Evolutionary conservation across 108 stramenopile genomes (phyloP), one percentile per base, ranked within the genome.

Genomic region (Nitzschia inconspicua): DNA sequence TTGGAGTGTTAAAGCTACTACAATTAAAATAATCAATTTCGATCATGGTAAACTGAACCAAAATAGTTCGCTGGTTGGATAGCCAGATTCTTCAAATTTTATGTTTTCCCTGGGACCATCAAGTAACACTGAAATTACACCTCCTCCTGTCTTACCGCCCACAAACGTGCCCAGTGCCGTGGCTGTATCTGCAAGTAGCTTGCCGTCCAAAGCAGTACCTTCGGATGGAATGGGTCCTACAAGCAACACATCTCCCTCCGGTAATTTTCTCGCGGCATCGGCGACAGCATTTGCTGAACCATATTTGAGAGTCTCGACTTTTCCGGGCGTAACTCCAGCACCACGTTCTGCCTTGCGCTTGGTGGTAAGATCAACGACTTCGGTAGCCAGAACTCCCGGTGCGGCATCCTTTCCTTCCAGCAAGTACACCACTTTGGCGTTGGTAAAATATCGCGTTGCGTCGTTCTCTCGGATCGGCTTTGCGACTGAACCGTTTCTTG

Each of bases 391-490:
- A 22, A 30, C 20, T 2, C 24, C 6, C 9, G 7, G 6, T 3
- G 42, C 23, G n/a, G 43, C 7, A 8, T 28, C 42, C 16, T 51
- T 25, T 5, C 64, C 64, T 18, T 53, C 51, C 18, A 67, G 29
- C 56, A 67, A 36, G 31, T 58, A 57, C 9, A 67, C 56, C 25
- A 67, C 47, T 4, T 47, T 44, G 3, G 66, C 66, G 35, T 67
- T 67, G 44, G 66, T 67, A 41, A 57, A 67, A 22, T 40, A 67
- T 13, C 66, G 54, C 5, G 66, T 67, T 18, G 66, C 66, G 39
- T 67, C 66, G 36, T 67, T 67, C 34, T 67, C 66, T 14, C 66
- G 56, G 19, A 67, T 42, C 19, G 66, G 66, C 30, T 67, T 67
- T 24, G 52, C n/a, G 37, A 24, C 14, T 3, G 47, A 14, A 0